A percentile compares a stretch with the other conserved stretches of the same genome.
phyloP scores from a whole-genome alignment of 2,329 filamentous ascomycete species.

The Hypoxylon sp. region DNA sequence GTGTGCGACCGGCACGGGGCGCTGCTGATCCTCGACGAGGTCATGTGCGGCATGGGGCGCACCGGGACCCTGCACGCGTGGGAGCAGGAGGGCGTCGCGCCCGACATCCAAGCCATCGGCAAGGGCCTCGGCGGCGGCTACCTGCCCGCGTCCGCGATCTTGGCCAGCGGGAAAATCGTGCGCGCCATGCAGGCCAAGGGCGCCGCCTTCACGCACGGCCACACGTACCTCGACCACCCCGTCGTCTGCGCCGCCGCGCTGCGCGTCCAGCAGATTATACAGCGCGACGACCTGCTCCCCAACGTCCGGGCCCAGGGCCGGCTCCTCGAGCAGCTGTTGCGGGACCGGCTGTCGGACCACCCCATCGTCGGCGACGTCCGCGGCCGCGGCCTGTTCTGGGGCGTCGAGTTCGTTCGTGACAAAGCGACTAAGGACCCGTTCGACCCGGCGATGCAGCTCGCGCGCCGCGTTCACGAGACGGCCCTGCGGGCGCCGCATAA shows the following conservation, averaged over 20 bases:
- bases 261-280: slow-evolving; percentile 51
- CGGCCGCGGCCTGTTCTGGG: slow-evolving; percentile 56
- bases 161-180: slow-evolving; percentile 60
- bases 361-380: slow-evolving; percentile 54
- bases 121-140: slow-evolving; percentile 71
- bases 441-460: slow-evolving; percentile 37
- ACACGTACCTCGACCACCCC: slow-evolving; percentile 60
- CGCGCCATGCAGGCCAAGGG: slow-evolving; percentile 54
- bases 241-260: slow-evolving; percentile 51
- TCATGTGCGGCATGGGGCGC: slow-evolving; percentile 66
- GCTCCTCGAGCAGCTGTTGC: slow-evolving; percentile 44
- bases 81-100: slow-evolving; percentile 59
- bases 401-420: slow-evolving; percentile 52
- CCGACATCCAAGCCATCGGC: slow-evolving; percentile 69
- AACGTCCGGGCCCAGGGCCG: slow-evolving; percentile 48
- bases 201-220: slow-evolving; percentile 63
- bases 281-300: slow-evolving; percentile 46
- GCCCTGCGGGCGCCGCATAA: slow-evolving; percentile 23
- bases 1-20: slow-evolving; percentile 71
- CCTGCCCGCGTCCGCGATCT: slow-evolving; percentile 65
- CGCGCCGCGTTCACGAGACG: slow-evolving; percentile 22
- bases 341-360: slow-evolving; percentile 42
- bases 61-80: slow-evolving; percentile 61
- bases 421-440: slow-evolving; percentile 47
- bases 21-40: slow-evolving; percentile 71